phyloP scores from a whole-genome alignment of 2,329 filamentous ascomycete genomes.

The Plectosphaerella plurivora region DNA sequence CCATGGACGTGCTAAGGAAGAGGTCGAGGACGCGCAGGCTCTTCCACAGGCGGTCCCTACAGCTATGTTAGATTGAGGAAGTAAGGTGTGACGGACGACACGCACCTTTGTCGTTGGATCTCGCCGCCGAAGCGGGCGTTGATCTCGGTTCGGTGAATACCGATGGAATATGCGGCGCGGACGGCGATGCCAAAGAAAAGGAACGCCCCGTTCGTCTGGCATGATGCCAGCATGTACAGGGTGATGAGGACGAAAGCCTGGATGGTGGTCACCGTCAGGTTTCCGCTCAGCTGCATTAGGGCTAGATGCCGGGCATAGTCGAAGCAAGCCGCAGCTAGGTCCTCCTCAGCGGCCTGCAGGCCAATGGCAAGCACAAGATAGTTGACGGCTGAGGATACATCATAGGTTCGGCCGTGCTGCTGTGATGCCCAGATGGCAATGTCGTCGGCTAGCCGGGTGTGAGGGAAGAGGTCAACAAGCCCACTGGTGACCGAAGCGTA shows the following conservation, averaged over 20 bases:
- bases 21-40: constrained; percentile 47
- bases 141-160: constrained; percentile 48
- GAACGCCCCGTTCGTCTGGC: constrained; percentile 51
- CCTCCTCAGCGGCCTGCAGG: constrained; percentile 34
- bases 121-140: constrained; percentile 45
- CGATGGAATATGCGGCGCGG: constrained; percentile 47
- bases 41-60: constrained; percentile 46
- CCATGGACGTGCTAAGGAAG: constrained; percentile 50
- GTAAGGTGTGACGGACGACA: no score
- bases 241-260: constrained; percentile 47
- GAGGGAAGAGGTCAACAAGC: constrained; percentile 45
- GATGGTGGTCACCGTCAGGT: constrained; percentile 43
- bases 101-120: constrained; percentile 31
- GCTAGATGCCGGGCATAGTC: constrained; percentile 43
- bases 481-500: constrained; percentile 32
- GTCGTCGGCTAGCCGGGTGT: constrained; percentile 29
- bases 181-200: constrained; percentile 50
- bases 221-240: constrained; percentile 49
- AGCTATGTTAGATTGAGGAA: constrained; percentile 3
- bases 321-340: constrained; percentile 39
- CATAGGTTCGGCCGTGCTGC: constrained; percentile 24
- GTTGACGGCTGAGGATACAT: constrained; percentile 36
- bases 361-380: constrained; percentile 49
- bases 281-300: constrained; percentile 37
- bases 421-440: constrained; percentile 35